Base-by-base conservation (phyloP, 2,329 filamentous ascomycete species). In the Diplocarpon mali region DNA sequence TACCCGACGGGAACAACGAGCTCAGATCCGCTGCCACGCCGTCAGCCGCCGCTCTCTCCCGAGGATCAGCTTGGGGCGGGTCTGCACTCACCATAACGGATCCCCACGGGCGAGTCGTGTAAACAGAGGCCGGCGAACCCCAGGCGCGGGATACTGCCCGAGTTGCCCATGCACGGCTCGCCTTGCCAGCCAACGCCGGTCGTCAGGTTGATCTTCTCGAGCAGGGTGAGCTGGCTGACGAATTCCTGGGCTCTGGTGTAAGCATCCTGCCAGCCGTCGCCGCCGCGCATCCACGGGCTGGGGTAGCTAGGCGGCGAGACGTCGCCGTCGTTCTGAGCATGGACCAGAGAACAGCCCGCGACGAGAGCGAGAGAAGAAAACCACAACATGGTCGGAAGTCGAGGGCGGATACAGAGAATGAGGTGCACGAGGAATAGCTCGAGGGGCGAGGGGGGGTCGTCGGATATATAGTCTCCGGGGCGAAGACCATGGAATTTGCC, bases 131-230 rank as follows among this genome's bases (percentile, higher is more conserved):
- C 57, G 3, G 49, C 45, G 30, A 62, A 60, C 14, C 53, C 51
- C 2, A 62, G 45, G 17, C 60, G 46, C 4, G 60, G 60, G 46
- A 62, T 58, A 10, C 53, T 47, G 8, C 59, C 60, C 17, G 58
- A 60, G 38, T 61, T 61, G 20, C 60, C 60, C 17, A 62, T 58
- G 45, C 60, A 62, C 29, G 49, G 32, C 35, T 59, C 55, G 1
- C 53, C 57, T 32, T 58, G 49, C 58, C 59, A 62, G 17, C 60
- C 60, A 15, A 82, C 80, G 63, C 90, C 90, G 0, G 89, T 95
- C 2, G 92, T 96, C 51, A 98, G 64, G 64, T 96, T 96, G 65
- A 96, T 86, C 66, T 90, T 90, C 62, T 90, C 85, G 1, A 83
- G 82, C 44, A 90, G 63, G 0, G 83, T 89, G 76, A 90, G 85